These are phyloP conservation scores for Colletotrichum tofieldiae DNA, from an alignment of 2,329 filamentous ascomycete genomes.

Conservation along the genomic window DNA sequence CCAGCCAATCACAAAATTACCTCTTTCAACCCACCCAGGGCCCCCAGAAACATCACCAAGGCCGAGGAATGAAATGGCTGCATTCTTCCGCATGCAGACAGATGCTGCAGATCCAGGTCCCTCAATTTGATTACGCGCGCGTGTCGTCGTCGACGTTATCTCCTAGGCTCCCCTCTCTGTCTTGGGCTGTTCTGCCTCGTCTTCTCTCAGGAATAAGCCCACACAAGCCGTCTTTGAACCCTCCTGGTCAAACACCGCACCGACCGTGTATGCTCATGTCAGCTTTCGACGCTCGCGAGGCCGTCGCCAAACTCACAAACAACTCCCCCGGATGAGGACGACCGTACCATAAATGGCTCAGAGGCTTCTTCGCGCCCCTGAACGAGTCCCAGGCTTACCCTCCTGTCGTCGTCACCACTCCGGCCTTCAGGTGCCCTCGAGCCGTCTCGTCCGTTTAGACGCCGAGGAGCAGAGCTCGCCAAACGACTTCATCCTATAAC, in stretches of 20 bases:
- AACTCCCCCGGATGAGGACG: neutral
- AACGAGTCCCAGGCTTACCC: neutral
- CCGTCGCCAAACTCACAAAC: neutral
- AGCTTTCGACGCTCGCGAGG: neutral
- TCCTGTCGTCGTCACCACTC: neutral
- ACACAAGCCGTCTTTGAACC: neutral
- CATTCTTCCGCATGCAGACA: constrained; percentile 37
- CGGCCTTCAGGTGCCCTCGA: neutral
- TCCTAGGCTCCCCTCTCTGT: neutral
- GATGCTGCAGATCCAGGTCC: constrained; percentile 19
- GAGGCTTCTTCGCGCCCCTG: neutral
- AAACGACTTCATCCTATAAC: neutral
- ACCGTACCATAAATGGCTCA: neutral
- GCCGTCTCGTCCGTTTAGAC: neutral
- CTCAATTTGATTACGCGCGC: constrained; percentile 19
- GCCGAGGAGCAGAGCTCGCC: neutral
- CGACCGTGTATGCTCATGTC: neutral
- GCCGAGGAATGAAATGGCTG: constrained; percentile 20
- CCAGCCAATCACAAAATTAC: constrained; percentile 17
- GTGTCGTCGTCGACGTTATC: neutral
- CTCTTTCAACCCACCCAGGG: neutral
- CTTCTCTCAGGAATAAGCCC: neutral
- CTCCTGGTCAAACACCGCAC: neutral
- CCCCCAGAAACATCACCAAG: constrained; percentile 16
- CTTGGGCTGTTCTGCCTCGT: neutral